Conservation (phyloP, 805 yeast genomes). For the Lipomyces lipofer region DNA sequence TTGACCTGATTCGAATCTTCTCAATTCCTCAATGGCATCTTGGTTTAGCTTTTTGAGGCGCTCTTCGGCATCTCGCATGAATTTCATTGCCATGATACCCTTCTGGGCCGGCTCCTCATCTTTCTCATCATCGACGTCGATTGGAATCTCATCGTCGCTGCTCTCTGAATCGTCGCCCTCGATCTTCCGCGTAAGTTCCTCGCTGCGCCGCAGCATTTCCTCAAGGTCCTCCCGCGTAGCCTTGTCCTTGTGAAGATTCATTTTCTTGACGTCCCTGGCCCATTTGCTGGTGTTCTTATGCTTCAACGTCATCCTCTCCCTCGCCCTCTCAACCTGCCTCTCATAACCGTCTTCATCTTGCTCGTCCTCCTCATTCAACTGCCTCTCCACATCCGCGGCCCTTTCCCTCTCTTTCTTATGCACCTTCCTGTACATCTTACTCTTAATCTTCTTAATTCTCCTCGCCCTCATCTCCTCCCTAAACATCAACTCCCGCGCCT, state of each 20-base stretch:
- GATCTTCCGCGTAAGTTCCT: slow-evolving; percentile 68
- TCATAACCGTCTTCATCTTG: slow-evolving; percentile 50
- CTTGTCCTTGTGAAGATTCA: slow-evolving; percentile 87
- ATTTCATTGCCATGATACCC: slow-evolving; percentile 92
- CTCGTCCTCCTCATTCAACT: slow-evolving; percentile 39
- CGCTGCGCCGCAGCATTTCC: slow-evolving; percentile 90
- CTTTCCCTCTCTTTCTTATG: slow-evolving; percentile 79
- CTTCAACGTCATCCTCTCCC: slow-evolving; percentile 87
- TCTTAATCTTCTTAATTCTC: slow-evolving; percentile 90
- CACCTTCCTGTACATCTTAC: slow-evolving; percentile 82
- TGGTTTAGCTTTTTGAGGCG: slow-evolving; percentile 61
- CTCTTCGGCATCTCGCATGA: slow-evolving; percentile 88
- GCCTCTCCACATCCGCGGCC: slow-evolving; percentile 64
- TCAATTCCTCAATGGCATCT: slow-evolving; percentile 53
- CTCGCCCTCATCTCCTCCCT: slow-evolving; percentile 90
- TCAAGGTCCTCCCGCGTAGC: slow-evolving; percentile 85
- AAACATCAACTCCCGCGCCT: slow-evolving; percentile 95
- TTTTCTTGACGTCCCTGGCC: slow-evolving; percentile 87
- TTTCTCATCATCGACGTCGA: slow-evolving; percentile 47
- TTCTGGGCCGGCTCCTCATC: slow-evolving; percentile 47
- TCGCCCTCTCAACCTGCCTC: slow-evolving; percentile 71
- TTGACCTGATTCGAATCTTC: slow-evolving; percentile 50
- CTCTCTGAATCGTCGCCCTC: slow-evolving; percentile 60
- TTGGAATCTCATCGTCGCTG: slow-evolving; percentile 46
- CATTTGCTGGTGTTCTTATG: slow-evolving; percentile 87